Conservation (phyloP, 2,329 filamentous ascomycete species). For the Tympanopsis confertula region DNA sequence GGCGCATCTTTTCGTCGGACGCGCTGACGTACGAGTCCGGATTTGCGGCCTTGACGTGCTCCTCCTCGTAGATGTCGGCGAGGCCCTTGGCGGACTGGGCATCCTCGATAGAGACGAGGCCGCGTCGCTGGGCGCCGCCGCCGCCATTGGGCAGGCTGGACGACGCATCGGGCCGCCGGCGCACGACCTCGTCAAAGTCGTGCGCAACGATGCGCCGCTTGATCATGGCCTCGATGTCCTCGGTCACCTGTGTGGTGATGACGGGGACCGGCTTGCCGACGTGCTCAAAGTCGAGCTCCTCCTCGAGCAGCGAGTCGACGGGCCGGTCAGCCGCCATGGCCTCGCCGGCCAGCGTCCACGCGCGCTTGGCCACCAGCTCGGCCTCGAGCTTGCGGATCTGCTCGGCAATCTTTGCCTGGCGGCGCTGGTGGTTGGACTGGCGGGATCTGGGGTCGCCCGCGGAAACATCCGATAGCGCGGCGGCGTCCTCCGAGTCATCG, state of each 20-base stretch:
- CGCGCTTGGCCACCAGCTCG: constrained; percentile 75
- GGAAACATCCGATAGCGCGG: constrained; percentile 50
- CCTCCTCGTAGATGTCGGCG: constrained; percentile 87
- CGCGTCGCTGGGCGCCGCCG: constrained; percentile 39
- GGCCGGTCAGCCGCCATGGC: constrained; percentile 72
- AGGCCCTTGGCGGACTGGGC: constrained; percentile 77
- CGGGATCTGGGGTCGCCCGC: constrained; percentile 61
- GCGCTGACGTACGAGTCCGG: constrained; percentile 70
- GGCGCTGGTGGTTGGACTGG: constrained; percentile 73
- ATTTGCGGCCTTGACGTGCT: constrained; percentile 69
- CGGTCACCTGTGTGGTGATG: constrained; percentile 80
- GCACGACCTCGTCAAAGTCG: constrained; percentile 85
- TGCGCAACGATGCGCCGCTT: constrained; percentile 82
- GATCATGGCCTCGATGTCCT: constrained; percentile 85
- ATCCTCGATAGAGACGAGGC: constrained; percentile 73
- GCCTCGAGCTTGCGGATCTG: constrained; percentile 88
- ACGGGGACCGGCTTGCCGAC: constrained; percentile 89
- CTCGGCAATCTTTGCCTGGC: constrained; percentile 73
- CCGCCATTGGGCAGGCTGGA: constrained; percentile 36
- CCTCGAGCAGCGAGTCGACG: constrained; percentile 80
- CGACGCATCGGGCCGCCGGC: constrained; percentile 67
- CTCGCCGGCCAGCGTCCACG: constrained; percentile 86
- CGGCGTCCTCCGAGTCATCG: constrained; percentile 48
- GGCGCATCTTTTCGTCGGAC: constrained; percentile 69
- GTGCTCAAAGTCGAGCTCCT: constrained; percentile 92